Evolutionary conservation across 352 stramenopile genomes (phyloP).

Genomic region (Pythium dissotocum): DNA sequence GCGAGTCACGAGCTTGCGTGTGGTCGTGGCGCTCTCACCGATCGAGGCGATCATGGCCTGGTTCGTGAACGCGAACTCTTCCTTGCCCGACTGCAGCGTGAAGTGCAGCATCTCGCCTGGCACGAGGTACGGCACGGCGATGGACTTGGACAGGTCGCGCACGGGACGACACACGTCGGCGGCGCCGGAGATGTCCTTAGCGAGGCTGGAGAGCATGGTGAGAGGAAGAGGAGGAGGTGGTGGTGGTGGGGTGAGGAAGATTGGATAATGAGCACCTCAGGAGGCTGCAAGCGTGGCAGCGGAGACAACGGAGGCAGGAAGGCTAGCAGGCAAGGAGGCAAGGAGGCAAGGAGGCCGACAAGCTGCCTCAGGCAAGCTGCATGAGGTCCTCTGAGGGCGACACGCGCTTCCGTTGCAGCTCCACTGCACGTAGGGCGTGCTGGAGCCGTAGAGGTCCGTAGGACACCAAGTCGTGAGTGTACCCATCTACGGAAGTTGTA

Average conservation of each 20-base stretch:
- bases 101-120: slow-evolving; percentile 56
- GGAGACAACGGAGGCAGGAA: too few species aligned
- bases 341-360: too few species aligned
- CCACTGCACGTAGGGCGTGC: too few species aligned
- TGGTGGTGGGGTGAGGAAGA: slow-evolving; percentile 1
- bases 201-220: slow-evolving; percentile 28
- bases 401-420: background rate
- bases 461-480: background rate
- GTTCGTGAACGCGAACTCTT: slow-evolving; percentile 73
- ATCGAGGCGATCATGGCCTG: slow-evolving; percentile 44
- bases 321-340: too few species aligned
- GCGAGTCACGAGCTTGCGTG: slow-evolving; percentile 51
- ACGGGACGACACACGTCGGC: slow-evolving; percentile 31
- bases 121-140: slow-evolving; percentile 49
- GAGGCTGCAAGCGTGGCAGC: background rate
- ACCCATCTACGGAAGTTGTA: background rate
- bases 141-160: slow-evolving; percentile 44
- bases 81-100: slow-evolving; percentile 49
- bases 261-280: slow-evolving; percentile 13
- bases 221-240: slow-evolving; percentile 2
- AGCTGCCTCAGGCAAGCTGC: too few species aligned
- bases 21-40: slow-evolving; percentile 47
- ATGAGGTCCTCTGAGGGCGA: background rate
- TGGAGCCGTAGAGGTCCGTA: background rate
- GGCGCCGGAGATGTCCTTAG: slow-evolving; percentile 25